Evolutionary conservation across 2,329 filamentous ascomycete species (phyloP).

Genomic region (Fusarium chaquense): DNA sequence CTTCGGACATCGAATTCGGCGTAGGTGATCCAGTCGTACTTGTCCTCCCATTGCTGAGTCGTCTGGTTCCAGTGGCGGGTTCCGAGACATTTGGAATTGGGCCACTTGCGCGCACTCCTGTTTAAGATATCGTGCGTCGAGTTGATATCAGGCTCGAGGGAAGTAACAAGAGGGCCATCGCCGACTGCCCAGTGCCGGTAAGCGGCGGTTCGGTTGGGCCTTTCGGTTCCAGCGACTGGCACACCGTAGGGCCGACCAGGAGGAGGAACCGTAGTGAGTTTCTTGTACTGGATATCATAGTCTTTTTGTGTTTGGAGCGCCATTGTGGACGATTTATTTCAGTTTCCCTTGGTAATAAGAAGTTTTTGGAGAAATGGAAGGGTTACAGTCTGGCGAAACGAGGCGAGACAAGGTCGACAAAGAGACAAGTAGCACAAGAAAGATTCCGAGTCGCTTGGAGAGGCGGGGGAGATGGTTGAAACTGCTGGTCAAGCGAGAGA

Average conservation of each 20-base stretch:
- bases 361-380: constrained; percentile 16
- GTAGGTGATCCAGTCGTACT: constrained; percentile 88
- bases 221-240: constrained; percentile 78
- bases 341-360: background rate
- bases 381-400: constrained; percentile 25
- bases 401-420: constrained; percentile 25
- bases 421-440: constrained; percentile 18
- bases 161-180: constrained; percentile 77
- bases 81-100: constrained; percentile 81
- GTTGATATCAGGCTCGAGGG: constrained; percentile 75
- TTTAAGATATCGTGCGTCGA: constrained; percentile 89
- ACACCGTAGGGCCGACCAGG: constrained; percentile 83
- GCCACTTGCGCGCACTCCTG: constrained; percentile 68
- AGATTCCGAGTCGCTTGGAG: constrained; percentile 11
- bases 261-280: constrained; percentile 73
- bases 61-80: constrained; percentile 81
- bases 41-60: constrained; percentile 78
- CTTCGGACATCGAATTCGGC: constrained; percentile 81
- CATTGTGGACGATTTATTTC: constrained; percentile 47
- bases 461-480: constrained; percentile 23
- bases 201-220: constrained; percentile 76
- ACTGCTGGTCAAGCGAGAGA: constrained; percentile 18
- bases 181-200: constrained; percentile 87
- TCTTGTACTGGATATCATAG: constrained; percentile 58
- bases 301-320: constrained; percentile 49